phyloP scores from a whole-genome alignment of 2,329 filamentous ascomycete species.

The Aspergillus persii region DNA sequence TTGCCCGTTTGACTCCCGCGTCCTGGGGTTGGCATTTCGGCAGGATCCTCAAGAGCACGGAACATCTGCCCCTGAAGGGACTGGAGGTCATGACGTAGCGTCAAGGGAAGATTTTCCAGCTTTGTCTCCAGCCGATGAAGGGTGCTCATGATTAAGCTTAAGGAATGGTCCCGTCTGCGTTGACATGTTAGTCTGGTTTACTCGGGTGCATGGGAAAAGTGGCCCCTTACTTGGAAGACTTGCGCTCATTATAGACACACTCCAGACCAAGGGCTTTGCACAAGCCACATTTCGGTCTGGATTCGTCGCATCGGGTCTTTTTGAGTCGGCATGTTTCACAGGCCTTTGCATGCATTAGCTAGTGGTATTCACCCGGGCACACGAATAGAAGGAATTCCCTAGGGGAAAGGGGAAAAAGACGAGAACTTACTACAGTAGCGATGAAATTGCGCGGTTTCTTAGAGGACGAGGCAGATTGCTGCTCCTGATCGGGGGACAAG shows the following conservation, averaged over 20 bases:
- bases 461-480: constrained; percentile 22
- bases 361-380: not conserved
- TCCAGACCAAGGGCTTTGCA: constrained; percentile 50
- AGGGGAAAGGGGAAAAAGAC: not conserved
- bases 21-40: constrained; percentile 14
- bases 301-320: constrained; percentile 57
- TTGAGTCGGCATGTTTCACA: constrained; percentile 55
- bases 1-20: constrained; percentile 12
- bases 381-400: no score
- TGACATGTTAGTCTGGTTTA: constrained; percentile 6
- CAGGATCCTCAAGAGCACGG: constrained; percentile 15
- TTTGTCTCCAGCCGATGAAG: constrained; percentile 54
- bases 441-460: constrained; percentile 42
- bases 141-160: constrained; percentile 55
- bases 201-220: not conserved
- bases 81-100: constrained; percentile 30
- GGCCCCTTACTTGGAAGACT: constrained; percentile 50
- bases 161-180: constrained; percentile 51
- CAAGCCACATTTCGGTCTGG: constrained; percentile 51
- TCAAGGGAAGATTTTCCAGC: constrained; percentile 47
- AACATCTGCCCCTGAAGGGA: constrained; percentile 31
- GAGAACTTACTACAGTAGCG: constrained; percentile 34
- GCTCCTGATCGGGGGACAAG: constrained; percentile 34
- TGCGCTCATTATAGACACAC: constrained; percentile 54
- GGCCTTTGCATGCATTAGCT: constrained; percentile 35